Base-by-base conservation (phyloP, 2,329 filamentous ascomycete genomes). In the Colletotrichum aenigma region DNA sequence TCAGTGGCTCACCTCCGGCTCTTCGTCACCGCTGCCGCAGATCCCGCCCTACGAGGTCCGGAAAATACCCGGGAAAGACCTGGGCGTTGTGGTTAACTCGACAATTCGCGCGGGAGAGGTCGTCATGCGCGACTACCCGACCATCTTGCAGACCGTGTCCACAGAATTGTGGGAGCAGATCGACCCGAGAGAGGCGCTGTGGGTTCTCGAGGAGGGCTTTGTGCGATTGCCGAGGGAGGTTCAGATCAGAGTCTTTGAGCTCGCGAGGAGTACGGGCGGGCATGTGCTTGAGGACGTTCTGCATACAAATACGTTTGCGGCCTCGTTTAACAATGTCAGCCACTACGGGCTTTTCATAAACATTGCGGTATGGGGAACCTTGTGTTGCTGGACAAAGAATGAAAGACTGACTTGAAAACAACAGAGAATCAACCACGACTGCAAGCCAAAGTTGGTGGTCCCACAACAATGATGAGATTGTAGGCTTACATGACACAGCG, bases 371-470 rank as follows among this genome's bases (percentile, higher is more conserved):
- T 1, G 79, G 7, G 12, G 16, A 8, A 16, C 10, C 16, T 18
- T 21, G 21, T n/a, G 3, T 16, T 56, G 4, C 24, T 15, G 18
- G 24, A 48, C 12, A 8, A 48, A 6, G 12, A 34, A 13, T 13
- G 30, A 10, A 13, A 34, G 1, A 0, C 32, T 34, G 32, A 34
- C 32, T 34, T 1, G 32, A 34, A 13, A 34, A 1, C 12, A 34
- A 1, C 12, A 34, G 84, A 81, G 83, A 34, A 66, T 85, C 48
- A 85, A 85, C 71, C 84, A 85, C 48, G 84, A 80, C 1, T 85
- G 84, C 62, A 80, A 79, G 68, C 83, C 84, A 43, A 85, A 85
- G 84, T 85, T 12, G 58, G n/a, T 61, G 30, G 28, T 61, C 18
- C 13, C 12, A 1, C 18, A 8, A 28, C 21, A 28, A 10, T 2